Conservation (phyloP, 2,329 filamentous ascomycete species). For the Metarhizium sp. region DNA sequence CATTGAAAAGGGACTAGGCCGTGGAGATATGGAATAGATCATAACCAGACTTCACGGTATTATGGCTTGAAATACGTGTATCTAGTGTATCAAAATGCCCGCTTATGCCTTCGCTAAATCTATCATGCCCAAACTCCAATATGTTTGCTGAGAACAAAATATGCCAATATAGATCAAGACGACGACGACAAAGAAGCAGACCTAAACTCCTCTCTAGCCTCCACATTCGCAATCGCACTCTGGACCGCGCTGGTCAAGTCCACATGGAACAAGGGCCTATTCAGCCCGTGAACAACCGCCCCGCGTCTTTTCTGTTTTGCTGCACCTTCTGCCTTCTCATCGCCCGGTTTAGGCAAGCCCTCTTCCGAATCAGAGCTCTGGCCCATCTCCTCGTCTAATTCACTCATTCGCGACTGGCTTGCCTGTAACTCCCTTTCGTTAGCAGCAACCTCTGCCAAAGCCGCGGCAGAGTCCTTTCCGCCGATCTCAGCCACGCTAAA, state of each 20-base stretch:
- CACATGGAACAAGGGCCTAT: constrained; percentile 86
- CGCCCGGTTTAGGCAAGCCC: constrained; percentile 5
- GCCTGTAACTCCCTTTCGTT: constrained; percentile 33
- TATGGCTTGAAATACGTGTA: neutral
- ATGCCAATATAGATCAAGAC: neutral
- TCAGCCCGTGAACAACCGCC: constrained; percentile 74
- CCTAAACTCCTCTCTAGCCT: constrained; percentile 36
- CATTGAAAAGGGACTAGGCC: too few relatives aligned
- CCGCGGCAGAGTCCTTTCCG: constrained; percentile 59
- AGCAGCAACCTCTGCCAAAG: constrained; percentile 53
- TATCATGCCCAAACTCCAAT: neutral
- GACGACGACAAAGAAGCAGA: neutral
- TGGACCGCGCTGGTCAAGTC: constrained; percentile 85
- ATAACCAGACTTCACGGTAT: neutral
- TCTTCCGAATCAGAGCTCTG: constrained; percentile 12
- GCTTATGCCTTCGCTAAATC: neutral
- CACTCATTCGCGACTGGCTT: constrained; percentile 4
- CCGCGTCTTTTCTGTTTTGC: constrained; percentile 32
- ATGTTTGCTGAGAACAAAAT: neutral
- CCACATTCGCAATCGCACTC: constrained; percentile 72
- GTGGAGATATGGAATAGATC: neutral
- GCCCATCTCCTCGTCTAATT: constrained; percentile 28
- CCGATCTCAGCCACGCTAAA: constrained; percentile 87
- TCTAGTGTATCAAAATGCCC: neutral
- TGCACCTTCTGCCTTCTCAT: constrained; percentile 28